Evolutionary conservation across 805 yeast genomes (phyloP), one percentile per base, ranked within the genome.

Genomic region (Saccharomyces cerevisiae): DNA sequence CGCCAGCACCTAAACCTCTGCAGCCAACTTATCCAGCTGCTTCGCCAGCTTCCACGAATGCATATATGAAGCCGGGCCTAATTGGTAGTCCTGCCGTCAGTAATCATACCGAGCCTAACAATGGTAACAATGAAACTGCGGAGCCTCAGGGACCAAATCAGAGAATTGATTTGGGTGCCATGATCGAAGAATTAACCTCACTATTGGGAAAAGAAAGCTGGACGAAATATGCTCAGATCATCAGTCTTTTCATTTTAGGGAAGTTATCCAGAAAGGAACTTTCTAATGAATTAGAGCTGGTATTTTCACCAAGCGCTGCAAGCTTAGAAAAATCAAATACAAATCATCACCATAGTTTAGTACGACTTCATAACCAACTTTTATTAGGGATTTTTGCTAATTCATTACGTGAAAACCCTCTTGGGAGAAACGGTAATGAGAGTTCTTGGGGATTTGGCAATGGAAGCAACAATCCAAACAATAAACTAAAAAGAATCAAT

Each of bases 311-410:
- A 9, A 43, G 26, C 30, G 30, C 22, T 10, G 17, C 22, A 6
- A 36, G 17, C 11, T 21, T 36, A 10, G 43, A 36, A 10, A 36
- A 36, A 36, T 36, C 49, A 2, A 31, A 50, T 14, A 52, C 50
- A 32, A 52, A 17, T 31, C 41, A 49, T 26, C 53, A 60, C 31
- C 53, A 61, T 30, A 55, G 53, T 9, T 53, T 69, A 36, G 60
- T 66, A 59, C 62, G 69, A 55, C 56, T 84, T 74, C 99, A 94
- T 71, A 92, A 92, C 71, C 89, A 87, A 65, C 75, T 92, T 48
- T 71, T 92, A 47, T 74, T 92, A 53, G 83, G 95, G 14, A 85
- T 89, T 65, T 75, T 91, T 59, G 90, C 97, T 26, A 92, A 91
- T 69, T 80, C 96, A 4, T 74, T 89, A 53, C 78, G 89, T 55